Evolutionary conservation across 1,139 yeast genomes (phyloP).

Genomic region (Lodderomyces metapsilosis): DNA sequence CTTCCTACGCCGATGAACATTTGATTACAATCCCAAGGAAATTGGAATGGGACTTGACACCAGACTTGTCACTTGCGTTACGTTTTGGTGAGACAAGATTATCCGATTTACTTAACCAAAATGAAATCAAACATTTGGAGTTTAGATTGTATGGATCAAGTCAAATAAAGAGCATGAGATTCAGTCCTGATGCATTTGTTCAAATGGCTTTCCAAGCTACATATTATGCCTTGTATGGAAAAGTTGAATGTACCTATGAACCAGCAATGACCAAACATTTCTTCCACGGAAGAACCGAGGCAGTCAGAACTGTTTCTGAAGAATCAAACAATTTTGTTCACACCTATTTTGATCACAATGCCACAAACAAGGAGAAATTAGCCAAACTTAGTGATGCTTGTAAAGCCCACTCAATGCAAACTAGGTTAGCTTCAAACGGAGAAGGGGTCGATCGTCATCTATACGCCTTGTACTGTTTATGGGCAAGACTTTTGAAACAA

Average conservation of each 20-base stretch:
- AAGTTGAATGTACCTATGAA: slow-evolving; percentile 90
- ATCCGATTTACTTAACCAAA: slow-evolving; percentile 84
- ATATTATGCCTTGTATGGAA: slow-evolving; percentile 87
- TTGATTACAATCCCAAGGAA: slow-evolving; percentile 74
- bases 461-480: slow-evolving; percentile 82
- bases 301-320: slow-evolving; percentile 77
- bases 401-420: slow-evolving; percentile 61
- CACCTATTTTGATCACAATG: slow-evolving; percentile 71
- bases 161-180: slow-evolving; percentile 78
- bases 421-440: slow-evolving; percentile 70
- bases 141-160: slow-evolving; percentile 75
- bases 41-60: slow-evolving; percentile 82
- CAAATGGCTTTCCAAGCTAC: slow-evolving; percentile 96
- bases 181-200: slow-evolving; percentile 91
- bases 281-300: slow-evolving; percentile 90
- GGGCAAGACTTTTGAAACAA: slow-evolving; percentile 69
- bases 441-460: slow-evolving; percentile 89
- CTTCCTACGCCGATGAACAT: slow-evolving; percentile 19
- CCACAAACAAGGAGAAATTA: slow-evolving; percentile 61
- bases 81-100: slow-evolving; percentile 90
- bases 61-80: slow-evolving; percentile 72
- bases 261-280: slow-evolving; percentile 93
- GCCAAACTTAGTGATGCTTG: slow-evolving; percentile 67
- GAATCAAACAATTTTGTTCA: slow-evolving; percentile 83
- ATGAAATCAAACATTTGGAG: slow-evolving; percentile 81